These are phyloP conservation scores for Pleurotus platypus DNA, from an alignment of 768 basidiomycete species.

Conservation along the genomic window DNA sequence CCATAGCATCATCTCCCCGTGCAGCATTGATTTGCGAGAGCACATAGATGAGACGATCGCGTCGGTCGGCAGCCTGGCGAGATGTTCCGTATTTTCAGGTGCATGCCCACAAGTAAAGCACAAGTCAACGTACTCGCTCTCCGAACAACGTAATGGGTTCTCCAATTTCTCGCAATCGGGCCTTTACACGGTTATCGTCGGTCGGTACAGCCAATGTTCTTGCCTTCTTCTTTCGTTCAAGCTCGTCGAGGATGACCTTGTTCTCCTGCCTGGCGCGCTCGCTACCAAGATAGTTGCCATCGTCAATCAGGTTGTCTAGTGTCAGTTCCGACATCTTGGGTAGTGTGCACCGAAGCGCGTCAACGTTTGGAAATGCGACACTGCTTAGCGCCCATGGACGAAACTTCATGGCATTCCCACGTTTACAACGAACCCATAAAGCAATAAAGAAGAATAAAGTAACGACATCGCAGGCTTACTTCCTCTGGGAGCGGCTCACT, in stretches of 20 bases:
- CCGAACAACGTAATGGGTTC: slow-evolving; percentile 98
- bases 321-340: slow-evolving; percentile 68
- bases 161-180: slow-evolving; percentile 85
- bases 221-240: slow-evolving; percentile 97
- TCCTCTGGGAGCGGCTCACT: slow-evolving; percentile 17
- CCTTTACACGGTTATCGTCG: slow-evolving; percentile 91
- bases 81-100: slow-evolving; percentile 10
- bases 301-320: slow-evolving; percentile 72
- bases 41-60: slow-evolving; percentile 93
- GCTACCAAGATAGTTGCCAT: slow-evolving; percentile 70
- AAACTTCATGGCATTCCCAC: neutral
- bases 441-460: neutral
- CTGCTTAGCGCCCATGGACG: too few relatives aligned
- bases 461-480: neutral
- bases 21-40: slow-evolving; percentile 91
- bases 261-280: slow-evolving; percentile 79
- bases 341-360: neutral
- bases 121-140: slow-evolving; percentile 74
- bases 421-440: neutral
- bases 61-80: slow-evolving; percentile 86
- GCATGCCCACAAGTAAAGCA: neutral
- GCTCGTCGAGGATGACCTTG: slow-evolving; percentile 86
- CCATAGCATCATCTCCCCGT: slow-evolving; percentile 76
- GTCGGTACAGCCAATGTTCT: slow-evolving; percentile 94
- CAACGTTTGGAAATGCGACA: too few relatives aligned